Evolutionary conservation across 177 flowering plant species (phyloP).

Genomic region (Vitis hybrid): DNA sequence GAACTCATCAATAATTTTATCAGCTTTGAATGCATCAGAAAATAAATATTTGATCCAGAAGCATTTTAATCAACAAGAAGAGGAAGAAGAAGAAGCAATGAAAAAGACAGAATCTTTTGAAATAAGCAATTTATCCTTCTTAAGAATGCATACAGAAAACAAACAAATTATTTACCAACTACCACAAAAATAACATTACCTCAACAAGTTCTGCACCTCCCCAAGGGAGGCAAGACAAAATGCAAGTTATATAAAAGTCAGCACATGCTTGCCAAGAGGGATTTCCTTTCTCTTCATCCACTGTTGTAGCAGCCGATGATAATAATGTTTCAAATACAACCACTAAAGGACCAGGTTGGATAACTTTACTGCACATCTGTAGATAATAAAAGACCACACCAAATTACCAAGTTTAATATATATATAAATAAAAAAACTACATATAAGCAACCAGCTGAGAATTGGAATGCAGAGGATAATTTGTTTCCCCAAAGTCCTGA

Average conservation of each 20-base stretch:
- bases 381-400: slow-evolving; percentile 4
- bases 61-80: neutral
- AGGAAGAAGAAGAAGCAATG: neutral
- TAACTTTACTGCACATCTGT: slow-evolving; percentile 92
- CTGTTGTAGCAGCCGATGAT: slow-evolving; percentile 92
- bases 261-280: slow-evolving; percentile 97
- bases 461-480: too few species aligned
- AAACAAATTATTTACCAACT: neutral
- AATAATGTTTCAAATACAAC: slow-evolving; percentile 78
- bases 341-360: slow-evolving; percentile 75
- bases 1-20: too few species aligned
- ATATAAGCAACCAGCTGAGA: too few species aligned
- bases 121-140: neutral
- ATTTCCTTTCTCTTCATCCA: slow-evolving; percentile 96
- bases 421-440: too few species aligned
- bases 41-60: neutral
- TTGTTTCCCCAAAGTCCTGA: too few species aligned
- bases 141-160: neutral
- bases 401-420: too few species aligned
- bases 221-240: slow-evolving; percentile 95
- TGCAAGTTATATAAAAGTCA: slow-evolving; percentile 88
- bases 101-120: neutral
- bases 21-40: too few species aligned
- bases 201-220: slow-evolving; percentile 91
- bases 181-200: slow-evolving; percentile 37